Conservation (phyloP, 129 eudicot genomes). For the Lactuca saligna region DNA sequence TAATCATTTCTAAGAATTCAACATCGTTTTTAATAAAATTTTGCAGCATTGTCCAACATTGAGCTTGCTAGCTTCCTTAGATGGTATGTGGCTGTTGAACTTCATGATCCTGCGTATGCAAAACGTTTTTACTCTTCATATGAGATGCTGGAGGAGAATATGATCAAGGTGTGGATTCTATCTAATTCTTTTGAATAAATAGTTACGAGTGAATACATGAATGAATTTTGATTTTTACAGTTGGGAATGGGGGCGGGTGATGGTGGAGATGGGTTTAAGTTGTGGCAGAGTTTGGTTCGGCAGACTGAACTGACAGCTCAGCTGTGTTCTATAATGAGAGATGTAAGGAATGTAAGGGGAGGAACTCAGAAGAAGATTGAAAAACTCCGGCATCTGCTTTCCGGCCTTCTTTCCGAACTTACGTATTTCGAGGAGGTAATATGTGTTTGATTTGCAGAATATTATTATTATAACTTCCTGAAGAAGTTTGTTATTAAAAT, state of each 20-base stretch:
- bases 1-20: constrained; percentile 11
- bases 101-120: constrained; percentile 94
- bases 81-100: constrained; percentile 99
- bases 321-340: constrained; percentile 91
- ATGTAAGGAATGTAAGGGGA: constrained; percentile 86
- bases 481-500: too few species aligned
- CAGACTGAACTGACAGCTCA: constrained; percentile 99
- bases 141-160: constrained; percentile 82
- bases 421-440: constrained; percentile 98
- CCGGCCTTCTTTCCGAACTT: constrained; percentile 97
- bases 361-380: constrained; percentile 96
- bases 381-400: constrained; percentile 91
- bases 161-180: constrained; percentile 70
- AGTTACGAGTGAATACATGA: background rate
- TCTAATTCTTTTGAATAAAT: constrained; percentile 4
- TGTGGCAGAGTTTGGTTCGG: constrained; percentile 97
- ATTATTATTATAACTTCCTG: too few species aligned
- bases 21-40: background rate
- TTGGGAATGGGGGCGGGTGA: constrained; percentile 60
- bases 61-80: constrained; percentile 98
- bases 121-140: constrained; percentile 91
- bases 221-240: constrained; percentile 35
- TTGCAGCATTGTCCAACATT: constrained; percentile 81
- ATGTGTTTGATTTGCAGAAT: background rate
- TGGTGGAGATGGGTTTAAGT: constrained; percentile 78